Percentiles rank a stretch among this genome's conserved stretches.
phyloP scores from a whole-genome alignment of 1,284 basidiomycete genomes.

The Apiotrichum gracile region DNA sequence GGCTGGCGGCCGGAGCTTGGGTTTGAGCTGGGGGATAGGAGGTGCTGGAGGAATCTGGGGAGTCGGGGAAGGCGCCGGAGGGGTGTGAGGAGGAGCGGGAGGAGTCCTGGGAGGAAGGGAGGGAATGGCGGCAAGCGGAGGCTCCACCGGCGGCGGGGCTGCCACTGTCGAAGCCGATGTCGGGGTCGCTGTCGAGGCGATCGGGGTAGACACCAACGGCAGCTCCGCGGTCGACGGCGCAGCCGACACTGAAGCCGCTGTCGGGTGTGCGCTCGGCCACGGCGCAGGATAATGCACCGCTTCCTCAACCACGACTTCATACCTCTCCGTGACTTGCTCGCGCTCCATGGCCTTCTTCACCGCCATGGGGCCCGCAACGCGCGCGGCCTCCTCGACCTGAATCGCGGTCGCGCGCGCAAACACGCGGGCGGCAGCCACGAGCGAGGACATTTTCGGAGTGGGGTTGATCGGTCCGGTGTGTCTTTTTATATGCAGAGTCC shows the following conservation, averaged over 20 bases:
- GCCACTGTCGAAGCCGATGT: no score
- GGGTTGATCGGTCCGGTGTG: no score
- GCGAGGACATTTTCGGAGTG: slow-evolving; percentile 4
- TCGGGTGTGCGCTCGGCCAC: background rate
- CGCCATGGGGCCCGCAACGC: slow-evolving; percentile 7
- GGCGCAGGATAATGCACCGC: background rate
- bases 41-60: background rate
- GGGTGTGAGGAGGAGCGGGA: background rate
- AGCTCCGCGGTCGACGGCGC: no score
- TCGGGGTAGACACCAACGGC: no score
- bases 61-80: background rate
- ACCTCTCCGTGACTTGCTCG: background rate
- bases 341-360: background rate
- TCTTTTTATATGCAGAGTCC: no score
- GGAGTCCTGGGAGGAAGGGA: background rate
- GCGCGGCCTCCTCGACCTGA: slow-evolving; percentile 40
- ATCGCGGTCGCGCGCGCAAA: slow-evolving; percentile 37
- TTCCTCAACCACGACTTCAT: background rate
- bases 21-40: background rate
- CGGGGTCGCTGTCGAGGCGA: no score
- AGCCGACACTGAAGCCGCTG: background rate
- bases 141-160: no score
- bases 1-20: background rate
- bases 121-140: background rate
- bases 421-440: slow-evolving; percentile 33